Percentiles rank a stretch among this genome's conserved stretches.
These are phyloP conservation scores for Penicillium decumbens DNA, from an alignment of 2,329 filamentous ascomycete species.

Conservation along the genomic window DNA sequence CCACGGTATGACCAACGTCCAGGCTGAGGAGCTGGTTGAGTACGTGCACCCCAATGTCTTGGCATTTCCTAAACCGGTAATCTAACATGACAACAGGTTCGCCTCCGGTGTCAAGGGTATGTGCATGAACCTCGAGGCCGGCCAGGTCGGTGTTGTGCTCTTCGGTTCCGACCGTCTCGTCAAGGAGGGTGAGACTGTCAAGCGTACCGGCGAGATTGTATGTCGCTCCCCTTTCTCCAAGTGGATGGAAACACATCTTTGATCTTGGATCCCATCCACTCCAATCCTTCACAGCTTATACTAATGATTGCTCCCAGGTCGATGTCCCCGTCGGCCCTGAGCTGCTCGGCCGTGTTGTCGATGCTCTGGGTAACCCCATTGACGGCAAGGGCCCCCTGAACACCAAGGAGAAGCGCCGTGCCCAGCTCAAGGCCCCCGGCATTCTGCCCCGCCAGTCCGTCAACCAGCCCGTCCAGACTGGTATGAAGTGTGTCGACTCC, in stretches of 20 bases:
- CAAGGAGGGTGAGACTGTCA: constrained; percentile 98
- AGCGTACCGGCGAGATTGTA: constrained; percentile 99
- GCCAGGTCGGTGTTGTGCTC: constrained; percentile 99
- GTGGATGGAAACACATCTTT: constrained; percentile 1
- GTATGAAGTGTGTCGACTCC: constrained; percentile 97
- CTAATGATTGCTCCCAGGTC: constrained; percentile 56
- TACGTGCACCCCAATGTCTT: constrained; percentile 53
- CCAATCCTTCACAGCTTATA: not conserved
- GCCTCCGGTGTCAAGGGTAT: constrained; percentile 99
- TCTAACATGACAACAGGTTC: constrained; percentile 61
- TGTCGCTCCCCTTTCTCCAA: constrained; percentile 40
- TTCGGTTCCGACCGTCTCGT: constrained; percentile 99
- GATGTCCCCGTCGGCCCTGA: constrained; percentile 90
- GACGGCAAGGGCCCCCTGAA: constrained; percentile 98
- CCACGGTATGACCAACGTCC: constrained; percentile 99
- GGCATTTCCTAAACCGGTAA: constrained; percentile 15
- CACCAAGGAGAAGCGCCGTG: constrained; percentile 85
- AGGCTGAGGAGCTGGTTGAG: constrained; percentile 99
- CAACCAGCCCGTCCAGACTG: constrained; percentile 98
- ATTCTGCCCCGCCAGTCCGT: constrained; percentile 96
- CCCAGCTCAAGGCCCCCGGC: constrained; percentile 97
- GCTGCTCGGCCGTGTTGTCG: constrained; percentile 95
- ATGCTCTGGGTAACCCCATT: constrained; percentile 98
- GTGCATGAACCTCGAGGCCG: constrained; percentile 99
- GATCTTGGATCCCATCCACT: constrained; percentile 3